Evolutionary conservation across 306 rosid species (phyloP).

Genomic region (Citrullus amarus): DNA sequence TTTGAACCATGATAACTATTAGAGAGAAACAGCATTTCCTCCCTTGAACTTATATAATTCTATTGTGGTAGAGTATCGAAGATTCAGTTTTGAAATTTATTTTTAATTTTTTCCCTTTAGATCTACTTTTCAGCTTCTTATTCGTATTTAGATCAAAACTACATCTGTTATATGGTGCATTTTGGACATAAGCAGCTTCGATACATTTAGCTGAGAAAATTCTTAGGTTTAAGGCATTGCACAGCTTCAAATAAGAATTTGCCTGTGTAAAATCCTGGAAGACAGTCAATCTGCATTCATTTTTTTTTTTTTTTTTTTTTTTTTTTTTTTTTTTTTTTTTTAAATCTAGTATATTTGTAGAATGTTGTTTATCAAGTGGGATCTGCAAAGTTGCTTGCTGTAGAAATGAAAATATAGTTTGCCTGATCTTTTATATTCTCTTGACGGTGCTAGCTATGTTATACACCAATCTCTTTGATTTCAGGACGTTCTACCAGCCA

Average conservation of each 20-base stretch:
- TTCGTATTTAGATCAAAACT: not conserved
- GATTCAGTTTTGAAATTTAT: not conserved
- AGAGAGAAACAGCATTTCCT: not conserved
- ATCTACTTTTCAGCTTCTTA: not conserved
- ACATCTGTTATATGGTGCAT: not conserved
- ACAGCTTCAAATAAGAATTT: not conserved
- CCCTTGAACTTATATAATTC: not conserved
- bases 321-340: too few relatives aligned
- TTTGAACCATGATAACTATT: not conserved
- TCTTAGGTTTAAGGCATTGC: not conserved
- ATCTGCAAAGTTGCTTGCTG: not conserved
- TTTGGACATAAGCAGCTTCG: not conserved
- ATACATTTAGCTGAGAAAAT: not conserved
- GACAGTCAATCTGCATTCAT: not conserved
- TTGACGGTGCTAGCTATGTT: not conserved
- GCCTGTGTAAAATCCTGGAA: not conserved
- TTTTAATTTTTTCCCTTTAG: not conserved
- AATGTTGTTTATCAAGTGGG: not conserved
- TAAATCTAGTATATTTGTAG: not conserved
- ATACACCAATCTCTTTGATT: slow-evolving; percentile 3
- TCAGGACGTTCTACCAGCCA: slow-evolving; percentile 64
- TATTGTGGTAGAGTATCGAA: not conserved
- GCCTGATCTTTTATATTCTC: not conserved
- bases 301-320: not conserved
- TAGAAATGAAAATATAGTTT: not conserved